Percentiles rank a stretch among this genome's conserved stretches.
These are phyloP conservation scores for Saccharomyces hybrid DNA, from an alignment of 1,139 yeast genomes.

Conservation along the genomic window DNA sequence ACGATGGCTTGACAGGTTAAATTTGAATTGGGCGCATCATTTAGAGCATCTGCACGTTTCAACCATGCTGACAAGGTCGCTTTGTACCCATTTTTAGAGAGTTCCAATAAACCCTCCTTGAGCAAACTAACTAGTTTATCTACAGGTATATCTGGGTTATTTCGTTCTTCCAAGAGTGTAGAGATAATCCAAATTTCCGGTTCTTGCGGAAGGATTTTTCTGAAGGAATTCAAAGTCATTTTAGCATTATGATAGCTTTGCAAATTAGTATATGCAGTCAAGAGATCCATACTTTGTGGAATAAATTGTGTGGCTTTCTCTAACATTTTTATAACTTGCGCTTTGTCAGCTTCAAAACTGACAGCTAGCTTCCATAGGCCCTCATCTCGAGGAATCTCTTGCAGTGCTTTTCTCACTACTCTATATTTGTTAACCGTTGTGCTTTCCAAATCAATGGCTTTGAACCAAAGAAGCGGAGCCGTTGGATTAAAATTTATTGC, in stretches of 20 bases:
- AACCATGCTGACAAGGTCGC: slow-evolving; percentile 44
- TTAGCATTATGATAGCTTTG: slow-evolving; percentile 44
- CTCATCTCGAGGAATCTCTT: slow-evolving; percentile 41
- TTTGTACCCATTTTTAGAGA: slow-evolving; percentile 39
- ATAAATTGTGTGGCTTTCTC: slow-evolving; percentile 62
- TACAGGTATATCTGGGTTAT: slow-evolving; percentile 34
- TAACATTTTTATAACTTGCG: slow-evolving; percentile 48
- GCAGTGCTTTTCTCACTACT: slow-evolving; percentile 55
- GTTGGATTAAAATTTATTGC: slow-evolving; percentile 53
- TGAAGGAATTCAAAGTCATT: slow-evolving; percentile 48
- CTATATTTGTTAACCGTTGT: slow-evolving; percentile 46
- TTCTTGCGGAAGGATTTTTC: slow-evolving; percentile 46
- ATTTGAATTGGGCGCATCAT: slow-evolving; percentile 26
- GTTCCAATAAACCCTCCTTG: slow-evolving; percentile 46
- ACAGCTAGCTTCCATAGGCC: slow-evolving; percentile 49
- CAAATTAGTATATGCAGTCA: slow-evolving; percentile 45
- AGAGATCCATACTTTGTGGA: slow-evolving; percentile 56
- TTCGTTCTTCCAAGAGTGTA: slow-evolving; percentile 59
- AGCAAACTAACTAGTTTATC: slow-evolving; percentile 40
- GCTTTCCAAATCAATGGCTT: slow-evolving; percentile 58
- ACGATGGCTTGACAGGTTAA: slow-evolving; percentile 19
- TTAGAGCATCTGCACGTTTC: slow-evolving; percentile 38
- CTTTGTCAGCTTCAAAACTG: slow-evolving; percentile 41
- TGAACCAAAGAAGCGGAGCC: slow-evolving; percentile 63
- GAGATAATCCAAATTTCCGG: slow-evolving; percentile 65